A percentile compares a stretch with the other conserved stretches of the same genome.
Evolutionary conservation across 2,329 filamentous ascomycete species (phyloP).

Genomic region (Fusarium penzigii): DNA sequence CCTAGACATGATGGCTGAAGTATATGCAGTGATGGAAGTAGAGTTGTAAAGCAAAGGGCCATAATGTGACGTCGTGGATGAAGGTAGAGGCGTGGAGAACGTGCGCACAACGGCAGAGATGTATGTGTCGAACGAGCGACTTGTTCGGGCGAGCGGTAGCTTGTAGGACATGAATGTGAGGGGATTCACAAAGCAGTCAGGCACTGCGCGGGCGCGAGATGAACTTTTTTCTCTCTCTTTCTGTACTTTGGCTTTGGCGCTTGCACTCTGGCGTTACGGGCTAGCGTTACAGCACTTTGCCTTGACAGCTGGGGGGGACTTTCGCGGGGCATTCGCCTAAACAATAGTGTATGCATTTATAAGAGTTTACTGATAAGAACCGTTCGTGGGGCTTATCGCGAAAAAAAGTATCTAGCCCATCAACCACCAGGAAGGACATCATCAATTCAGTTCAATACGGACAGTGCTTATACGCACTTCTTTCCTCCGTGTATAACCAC

Average conservation of each 20-base stretch:
- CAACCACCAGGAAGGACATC: background rate
- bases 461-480: no score
- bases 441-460: no score
- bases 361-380: slow-evolving; percentile 18
- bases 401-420: slow-evolving; percentile 16
- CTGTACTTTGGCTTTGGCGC: slow-evolving; percentile 2
- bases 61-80: slow-evolving; percentile 6
- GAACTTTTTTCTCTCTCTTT: slow-evolving; percentile 3
- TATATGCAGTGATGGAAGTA: slow-evolving; percentile 13
- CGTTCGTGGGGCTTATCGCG: slow-evolving; percentile 20
- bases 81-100: background rate
- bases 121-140: slow-evolving; percentile 1
- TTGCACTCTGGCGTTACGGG: no score
- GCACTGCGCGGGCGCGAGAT: slow-evolving; percentile 1
- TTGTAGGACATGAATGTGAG: slow-evolving; percentile 9
- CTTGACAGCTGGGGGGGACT: background rate
- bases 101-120: background rate
- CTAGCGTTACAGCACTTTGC: no score
- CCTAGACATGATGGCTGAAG: background rate
- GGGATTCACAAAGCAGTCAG: slow-evolving; percentile 2
- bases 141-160: background rate
- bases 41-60: slow-evolving; percentile 6
- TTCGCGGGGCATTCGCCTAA: slow-evolving; percentile 9
- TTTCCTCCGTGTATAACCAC: background rate
- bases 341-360: slow-evolving; percentile 9